A percentile compares a stretch with the other conserved stretches of the same genome.
Conservation (phyloP, 345 rosid genomes). For the Salix udensis region DNA sequence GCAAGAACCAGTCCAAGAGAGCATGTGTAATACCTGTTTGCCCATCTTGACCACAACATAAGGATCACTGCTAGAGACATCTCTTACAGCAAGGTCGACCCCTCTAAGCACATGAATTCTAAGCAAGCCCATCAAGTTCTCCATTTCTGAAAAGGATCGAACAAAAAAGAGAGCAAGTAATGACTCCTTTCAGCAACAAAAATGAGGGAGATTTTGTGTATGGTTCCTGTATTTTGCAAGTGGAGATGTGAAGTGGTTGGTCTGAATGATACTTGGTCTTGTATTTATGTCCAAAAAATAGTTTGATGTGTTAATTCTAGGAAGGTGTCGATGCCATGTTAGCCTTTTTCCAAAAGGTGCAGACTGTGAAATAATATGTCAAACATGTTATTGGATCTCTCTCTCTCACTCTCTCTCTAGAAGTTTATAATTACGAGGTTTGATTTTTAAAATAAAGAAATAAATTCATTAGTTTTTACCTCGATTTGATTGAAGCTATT, state of each 20-base stretch:
- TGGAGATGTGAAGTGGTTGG: not conserved
- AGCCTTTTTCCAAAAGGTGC: not conserved
- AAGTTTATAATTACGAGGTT: no score
- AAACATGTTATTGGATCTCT: no score
- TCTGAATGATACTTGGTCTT: not conserved
- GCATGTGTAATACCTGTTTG: constrained; percentile 13
- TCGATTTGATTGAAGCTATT: no score
- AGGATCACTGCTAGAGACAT: constrained; percentile 26
- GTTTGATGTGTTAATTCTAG: not conserved
- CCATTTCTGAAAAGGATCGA: not conserved
- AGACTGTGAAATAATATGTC: not conserved
- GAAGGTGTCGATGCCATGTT: not conserved
- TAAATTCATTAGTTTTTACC: no score
- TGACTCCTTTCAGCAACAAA: not conserved
- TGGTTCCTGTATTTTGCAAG: not conserved
- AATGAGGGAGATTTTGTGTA: not conserved
- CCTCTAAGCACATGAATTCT: constrained; percentile 23
- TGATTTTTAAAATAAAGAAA: no score
- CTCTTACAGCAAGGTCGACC: constrained; percentile 31
- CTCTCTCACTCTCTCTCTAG: no score
- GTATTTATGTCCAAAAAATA: not conserved
- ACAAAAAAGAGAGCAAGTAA: not conserved
- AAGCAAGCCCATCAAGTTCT: constrained; percentile 26
- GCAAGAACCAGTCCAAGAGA: not conserved
- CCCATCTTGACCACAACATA: constrained; percentile 26